Base-by-base conservation (phyloP, 305 asterid species). In the Rubia tinctorum region DNA sequence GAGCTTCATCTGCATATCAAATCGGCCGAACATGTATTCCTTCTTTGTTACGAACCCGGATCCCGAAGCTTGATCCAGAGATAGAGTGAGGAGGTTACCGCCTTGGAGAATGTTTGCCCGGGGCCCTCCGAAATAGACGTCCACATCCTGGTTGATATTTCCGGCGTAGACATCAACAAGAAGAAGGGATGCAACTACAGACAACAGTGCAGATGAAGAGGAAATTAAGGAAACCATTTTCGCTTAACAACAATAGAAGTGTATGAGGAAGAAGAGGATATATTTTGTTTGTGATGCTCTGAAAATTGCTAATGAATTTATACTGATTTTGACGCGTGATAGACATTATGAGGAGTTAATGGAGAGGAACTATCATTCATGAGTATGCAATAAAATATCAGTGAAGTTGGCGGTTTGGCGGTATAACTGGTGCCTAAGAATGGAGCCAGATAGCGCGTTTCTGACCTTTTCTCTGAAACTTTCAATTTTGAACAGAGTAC, bases 11-110 rank as follows among this genome's bases (percentile, higher is more conserved):
- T 83, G 85, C 80, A 87, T 68, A 56, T 87, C 89, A 9, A 87
- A 87, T 51, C 83, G 43, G 1, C 89, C 89, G 8, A 73, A n/a
- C n/a, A n/a, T n/a, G n/a, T n/a, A n/a, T n/a, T n/a, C n/a, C n/a
- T n/a, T n/a, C n/a, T n/a, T n/a, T 45, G 91, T 85, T 30, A 82
- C 82, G 45, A 87, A 85, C 1, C 90, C 90, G 0, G 85, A 85
- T 0, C 89, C 92, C 0, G 89, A 85, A 42, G 18, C 51, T 2
- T 78, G 64, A 13, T 87, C 90, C 0, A 87, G 76, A 1, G 84
- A 77, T 4, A 87, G 43, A 0, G 85, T 61, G 4, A 83, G 77
- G 10, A 76, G 73, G 3, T 78, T 75, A 0, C 91, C 91, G 7
- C 80, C 88, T 11, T 85, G 81, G 14, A 86, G 39, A 8, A 83